Evolutionary conservation across 148 eudicot genomes (phyloP).

Genomic region (Drosera capensis): DNA sequence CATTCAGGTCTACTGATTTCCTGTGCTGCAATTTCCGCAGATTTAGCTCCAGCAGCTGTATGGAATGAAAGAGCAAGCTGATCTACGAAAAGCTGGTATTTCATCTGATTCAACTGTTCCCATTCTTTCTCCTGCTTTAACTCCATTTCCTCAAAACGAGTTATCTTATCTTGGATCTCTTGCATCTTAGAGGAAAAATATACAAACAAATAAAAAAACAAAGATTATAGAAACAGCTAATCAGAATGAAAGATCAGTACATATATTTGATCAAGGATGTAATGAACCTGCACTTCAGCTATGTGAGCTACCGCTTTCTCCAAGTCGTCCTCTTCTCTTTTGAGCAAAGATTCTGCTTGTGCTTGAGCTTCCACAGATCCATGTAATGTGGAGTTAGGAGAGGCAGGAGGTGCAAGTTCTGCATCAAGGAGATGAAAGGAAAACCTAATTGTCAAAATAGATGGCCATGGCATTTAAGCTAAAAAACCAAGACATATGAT

Average conservation of each 20-base stretch:
- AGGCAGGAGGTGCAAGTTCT: slow-evolving; percentile 28
- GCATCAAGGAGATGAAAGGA: slow-evolving; percentile 7
- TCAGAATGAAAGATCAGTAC: neutral
- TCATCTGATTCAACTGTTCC: slow-evolving; percentile 54
- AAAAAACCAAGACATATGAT: too few relatives aligned
- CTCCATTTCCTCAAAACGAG: slow-evolving; percentile 41
- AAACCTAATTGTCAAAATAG: neutral
- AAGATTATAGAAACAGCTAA: neutral
- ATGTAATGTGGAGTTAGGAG: slow-evolving; percentile 15
- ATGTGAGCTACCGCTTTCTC: slow-evolving; percentile 44
- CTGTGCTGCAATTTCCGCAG: slow-evolving; percentile 14
- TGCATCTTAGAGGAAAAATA: slow-evolving; percentile 26
- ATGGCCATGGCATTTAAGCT: neutral
- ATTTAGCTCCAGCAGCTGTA: slow-evolving; percentile 22
- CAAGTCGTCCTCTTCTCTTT: slow-evolving; percentile 56
- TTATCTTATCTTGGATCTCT: slow-evolving; percentile 45
- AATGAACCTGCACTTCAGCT: slow-evolving; percentile 51
- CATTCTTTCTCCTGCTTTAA: slow-evolving; percentile 59
- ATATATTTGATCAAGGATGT: too few relatives aligned
- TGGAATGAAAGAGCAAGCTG: slow-evolving; percentile 51
- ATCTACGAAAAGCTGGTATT: slow-evolving; percentile 59
- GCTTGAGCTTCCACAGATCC: slow-evolving; percentile 28
- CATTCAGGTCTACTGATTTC: slow-evolving; percentile 23
- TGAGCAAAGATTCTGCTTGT: slow-evolving; percentile 41
- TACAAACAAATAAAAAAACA: slow-evolving; percentile 2